Evolutionary conservation across 129 eudicot species (phyloP).

Genomic region (Flaveria sonorensis): DNA sequence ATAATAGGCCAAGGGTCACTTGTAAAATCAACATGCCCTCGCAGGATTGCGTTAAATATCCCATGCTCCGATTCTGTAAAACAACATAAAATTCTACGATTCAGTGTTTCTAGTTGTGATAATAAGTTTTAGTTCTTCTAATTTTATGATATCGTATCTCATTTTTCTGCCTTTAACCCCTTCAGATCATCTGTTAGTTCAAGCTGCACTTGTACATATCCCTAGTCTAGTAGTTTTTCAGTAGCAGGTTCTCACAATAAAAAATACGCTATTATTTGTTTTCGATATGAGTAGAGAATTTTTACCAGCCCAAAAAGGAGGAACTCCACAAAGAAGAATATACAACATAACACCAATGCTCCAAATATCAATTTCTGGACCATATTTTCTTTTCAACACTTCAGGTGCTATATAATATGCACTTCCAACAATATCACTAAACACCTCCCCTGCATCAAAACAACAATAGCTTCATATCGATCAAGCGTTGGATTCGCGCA

Average conservation of each 20-base stretch:
- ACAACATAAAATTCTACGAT: background rate
- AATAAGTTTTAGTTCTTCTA: background rate
- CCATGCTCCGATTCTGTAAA: conserved; percentile 76
- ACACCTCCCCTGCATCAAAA: conserved; percentile 55
- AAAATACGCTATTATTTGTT: background rate
- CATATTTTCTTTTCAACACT: conserved; percentile 81
- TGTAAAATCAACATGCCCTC: conserved; percentile 65
- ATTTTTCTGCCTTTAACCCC: background rate
- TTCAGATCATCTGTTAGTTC: no score
- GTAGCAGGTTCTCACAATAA: no score
- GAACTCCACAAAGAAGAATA: conserved; percentile 82
- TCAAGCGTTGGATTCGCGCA: background rate
- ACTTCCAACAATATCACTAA: conserved; percentile 78
- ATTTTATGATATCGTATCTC: background rate
- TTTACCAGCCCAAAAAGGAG: conserved; percentile 93
- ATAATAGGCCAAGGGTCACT: conserved; percentile 79
- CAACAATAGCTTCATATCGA: background rate
- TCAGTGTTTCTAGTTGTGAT: background rate
- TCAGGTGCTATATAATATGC: conserved; percentile 90
- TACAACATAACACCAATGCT: conserved; percentile 86
- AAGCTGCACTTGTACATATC: no score
- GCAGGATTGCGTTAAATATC: conserved; percentile 67
- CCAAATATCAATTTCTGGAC: conserved; percentile 96
- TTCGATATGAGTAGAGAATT: background rate
- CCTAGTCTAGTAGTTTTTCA: no score